Base-by-base conservation (phyloP, 2,329 filamentous ascomycete species). In the Neofusicoccum umdonicola region DNA sequence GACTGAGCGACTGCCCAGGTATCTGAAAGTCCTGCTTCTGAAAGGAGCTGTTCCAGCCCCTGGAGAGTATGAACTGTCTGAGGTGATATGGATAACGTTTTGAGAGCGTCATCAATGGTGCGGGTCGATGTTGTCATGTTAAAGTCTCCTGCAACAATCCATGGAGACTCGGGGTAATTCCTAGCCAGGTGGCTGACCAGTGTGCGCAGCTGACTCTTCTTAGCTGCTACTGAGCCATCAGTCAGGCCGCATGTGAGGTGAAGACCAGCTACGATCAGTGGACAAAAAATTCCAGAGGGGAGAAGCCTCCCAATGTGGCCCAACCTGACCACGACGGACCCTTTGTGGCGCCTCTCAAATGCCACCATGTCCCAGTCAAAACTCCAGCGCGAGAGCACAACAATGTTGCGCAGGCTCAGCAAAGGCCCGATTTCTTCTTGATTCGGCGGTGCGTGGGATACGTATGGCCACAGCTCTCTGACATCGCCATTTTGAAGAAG, bases 171-270 rank as follows among this genome's bases (percentile, higher is more conserved):
- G 1, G 75, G 67, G 52, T 85, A 83, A 0, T 74, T 68, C 1
- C 67, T 68, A 0, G 73, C 71, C 15, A 90, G 68, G 70, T 87
- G 74, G 7, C 72, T 72, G 1, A 84, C 70, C 1, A 90, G 71
- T 19, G 74, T 79, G 51, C 82, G 79, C 13, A 89, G 71, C 68
- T 90, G 87, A 0, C 77, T 74, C 67, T 82, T 84, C 72, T 88
- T 90, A 0, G 82, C 78, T 1, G 80, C 77, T 3, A 90, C 80
- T 2, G 86, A 82, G 4, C 81, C 82, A 62, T 90, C 84, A 1
- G 83, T 85, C 4, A 90, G 75, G 7, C 87, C 87, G 64, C 84
- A 83, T 2, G 84, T 88, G 1, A 90, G 78, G 71, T 90, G 88
- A 7, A 88, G 81, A 8, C 83, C 83, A 6, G 84, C 83, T 11